Base-by-base conservation (phyloP, 352 stramenopile species). In the Phytophthora hybrid region DNA sequence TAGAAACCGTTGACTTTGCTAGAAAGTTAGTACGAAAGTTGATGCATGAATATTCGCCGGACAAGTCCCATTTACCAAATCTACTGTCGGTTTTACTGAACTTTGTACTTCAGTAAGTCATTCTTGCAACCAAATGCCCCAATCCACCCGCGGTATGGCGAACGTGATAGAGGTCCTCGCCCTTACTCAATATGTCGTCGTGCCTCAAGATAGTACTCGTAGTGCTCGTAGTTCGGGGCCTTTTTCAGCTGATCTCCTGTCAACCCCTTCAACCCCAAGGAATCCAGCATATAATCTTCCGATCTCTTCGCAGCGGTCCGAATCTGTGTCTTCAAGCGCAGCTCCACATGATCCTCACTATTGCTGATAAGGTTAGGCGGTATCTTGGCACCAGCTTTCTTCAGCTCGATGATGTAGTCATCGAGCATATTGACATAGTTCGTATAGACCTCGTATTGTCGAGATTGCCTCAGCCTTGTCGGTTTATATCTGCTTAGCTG, bases 381-480 rank as follows among this genome's bases (percentile, higher is more conserved):
- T 57, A 59, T 29, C 8, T 39, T 4, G 26, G 55, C 32, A 2
- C 32, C 32, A 0, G 1, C 19, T 23, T 62, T 2, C 16, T 37
- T 47, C 31, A 69, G 16, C 2, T n/a, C 0, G 8, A 74, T 49
- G 9, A 70, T 65, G 54, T 70, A 37, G 13, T 74, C 1, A 13
- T 74, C 67, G 21, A 70, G 26, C 18, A 29, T 34, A 34, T 64
- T 74, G 32, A 74, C 67, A 49, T 70, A 74, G 5, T 19, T 7
- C 14, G 52, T 29, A 60, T 74, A 74, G 16, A 16, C 4, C 4
- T 56, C 6, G 54, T 32, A 70, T 2, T n/a, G 41, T 0, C 0
- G 1, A 19, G 66, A 63, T 0, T 1, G 23, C 8, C 16, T 65
- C 1, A 34, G 46, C 1, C 19, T 21, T 21, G 29, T 70, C 13